Evolutionary conservation across 371 early-diverging fungal genomes (phyloP), one percentile per base, ranked within the genome.

Genomic region (Cokeromyces recurvatus): DNA sequence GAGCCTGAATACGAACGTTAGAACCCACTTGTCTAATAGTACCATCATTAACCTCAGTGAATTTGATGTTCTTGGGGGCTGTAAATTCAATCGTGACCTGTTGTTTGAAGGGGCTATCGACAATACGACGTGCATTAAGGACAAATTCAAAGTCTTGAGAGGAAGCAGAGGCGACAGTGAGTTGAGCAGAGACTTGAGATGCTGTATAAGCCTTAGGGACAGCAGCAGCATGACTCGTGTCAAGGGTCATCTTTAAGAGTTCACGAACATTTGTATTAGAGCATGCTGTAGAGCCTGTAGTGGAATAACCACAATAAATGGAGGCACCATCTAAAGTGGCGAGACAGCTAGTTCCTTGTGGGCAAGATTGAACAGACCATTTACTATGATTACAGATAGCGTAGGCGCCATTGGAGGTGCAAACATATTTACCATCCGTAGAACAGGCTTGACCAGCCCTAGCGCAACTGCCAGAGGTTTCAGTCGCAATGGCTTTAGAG

Each of bases 301-400:
- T 43, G 37, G 55, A 46, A 32, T 53, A 59, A 41, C 64, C 68
- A 49, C 71, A 71, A 37, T 67, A 71, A 16, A 63, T 32, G 6
- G 68, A 67, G 12, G 40, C 12, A 8, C 59, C 55, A 32, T 71
- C 66, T 0, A 60, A 51, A 2, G 62, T 60, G 11, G 54, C 29
- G 15, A 67, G 49, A 44, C 71, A 71, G 1, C 20, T 35, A 15
- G 59, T 56, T n/a, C 53, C 58, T 9, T 48, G 34, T 4, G 60
- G 55, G 42, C 73, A 72, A 32, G 44, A 16, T 1, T 29, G 35
- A 1, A 64, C 46, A 2, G 49, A 35, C 66, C 64, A 72, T 43
- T 48, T 38, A 17, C 42, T 37, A 27, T 68, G 51, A 10, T 51
- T 32, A 43, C 73, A 72, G 9, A 66, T 35, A 11, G 55, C 64